Conservation (phyloP, 768 basidiomycete genomes). For the Mycena rosella region DNA sequence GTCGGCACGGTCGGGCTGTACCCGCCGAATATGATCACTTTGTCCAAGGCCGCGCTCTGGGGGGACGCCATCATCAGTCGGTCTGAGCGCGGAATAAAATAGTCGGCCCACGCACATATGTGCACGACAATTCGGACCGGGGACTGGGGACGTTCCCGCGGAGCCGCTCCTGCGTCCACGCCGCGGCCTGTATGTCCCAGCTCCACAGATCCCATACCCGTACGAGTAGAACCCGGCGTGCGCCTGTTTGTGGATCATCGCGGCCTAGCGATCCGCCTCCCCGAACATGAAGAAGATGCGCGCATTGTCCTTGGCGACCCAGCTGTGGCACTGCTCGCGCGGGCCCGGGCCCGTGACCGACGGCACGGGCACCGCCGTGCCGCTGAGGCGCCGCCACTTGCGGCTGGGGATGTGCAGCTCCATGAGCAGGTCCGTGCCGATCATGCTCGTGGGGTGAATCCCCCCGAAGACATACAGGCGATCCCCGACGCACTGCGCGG, state of each 20-base stretch:
- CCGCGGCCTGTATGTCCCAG: too few species aligned
- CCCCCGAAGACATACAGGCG: slow-evolving; percentile 54
- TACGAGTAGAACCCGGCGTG: slow-evolving; percentile 36
- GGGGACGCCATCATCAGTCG: too few species aligned
- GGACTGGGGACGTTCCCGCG: too few species aligned
- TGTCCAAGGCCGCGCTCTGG: slow-evolving; percentile 40
- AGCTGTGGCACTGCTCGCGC: slow-evolving; percentile 48
- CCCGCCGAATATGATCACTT: slow-evolving; percentile 55
- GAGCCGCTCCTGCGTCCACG: too few species aligned
- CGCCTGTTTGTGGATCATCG: slow-evolving; percentile 38
- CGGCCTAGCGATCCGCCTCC: slow-evolving; percentile 49
- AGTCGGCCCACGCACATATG: too few species aligned
- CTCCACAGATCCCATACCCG: too few species aligned
- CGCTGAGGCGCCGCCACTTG: slow-evolving; percentile 45
- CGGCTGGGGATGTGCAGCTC: slow-evolving; percentile 50
- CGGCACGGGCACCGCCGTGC: slow-evolving; percentile 36
- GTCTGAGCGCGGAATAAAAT: too few species aligned
- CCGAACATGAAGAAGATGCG: slow-evolving; percentile 55
- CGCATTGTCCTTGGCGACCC: slow-evolving; percentile 49
- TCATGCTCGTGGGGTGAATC: slow-evolving; percentile 21
- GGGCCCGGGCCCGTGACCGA: slow-evolving; percentile 47
- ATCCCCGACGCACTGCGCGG: slow-evolving; percentile 44
- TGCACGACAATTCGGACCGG: too few species aligned
- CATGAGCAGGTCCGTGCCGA: slow-evolving; percentile 54
- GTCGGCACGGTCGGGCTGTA: slow-evolving; percentile 50